Percentiles rank a stretch among this genome's conserved stretches.
These are phyloP conservation scores for Berkeleyomyces basicola DNA, from an alignment of 2,329 filamentous ascomycete species.

Conservation along the genomic window DNA sequence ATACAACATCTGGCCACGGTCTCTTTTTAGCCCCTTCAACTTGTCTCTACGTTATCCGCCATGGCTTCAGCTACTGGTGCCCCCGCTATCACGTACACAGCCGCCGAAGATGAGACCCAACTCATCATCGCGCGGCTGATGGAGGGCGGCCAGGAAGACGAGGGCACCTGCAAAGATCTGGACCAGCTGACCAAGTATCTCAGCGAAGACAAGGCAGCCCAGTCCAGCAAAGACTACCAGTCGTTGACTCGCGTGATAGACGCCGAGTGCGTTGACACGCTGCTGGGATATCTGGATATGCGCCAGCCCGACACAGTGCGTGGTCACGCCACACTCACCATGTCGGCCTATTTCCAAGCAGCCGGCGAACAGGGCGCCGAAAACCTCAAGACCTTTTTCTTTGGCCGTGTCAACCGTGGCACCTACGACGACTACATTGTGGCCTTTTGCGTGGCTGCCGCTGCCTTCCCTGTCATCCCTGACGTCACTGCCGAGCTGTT, in stretches of 20 bases:
- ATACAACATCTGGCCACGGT: too few relatives aligned
- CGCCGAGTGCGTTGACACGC: conserved; percentile 61
- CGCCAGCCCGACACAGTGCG: conserved; percentile 57
- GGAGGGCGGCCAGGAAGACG: conserved; percentile 74
- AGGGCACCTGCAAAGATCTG: conserved; percentile 46
- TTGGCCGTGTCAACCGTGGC: conserved; percentile 49
- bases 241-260: conserved; percentile 50
- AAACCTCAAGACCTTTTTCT: conserved; percentile 59
- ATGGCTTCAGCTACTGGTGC: conserved; percentile 9
- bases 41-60: neutral
- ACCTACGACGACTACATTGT: conserved; percentile 80
- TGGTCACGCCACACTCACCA: conserved; percentile 66
- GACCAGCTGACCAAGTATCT: conserved; percentile 43
- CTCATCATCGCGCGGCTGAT: conserved; percentile 77
- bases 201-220: conserved; percentile 34
- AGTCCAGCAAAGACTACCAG: conserved; percentile 25
- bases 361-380: conserved; percentile 53
- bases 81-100: neutral
- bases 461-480: conserved; percentile 73
- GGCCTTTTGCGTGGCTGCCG: conserved; percentile 82
- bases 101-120: conserved; percentile 45
- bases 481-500: conserved; percentile 63
- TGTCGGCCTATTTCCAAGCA: conserved; percentile 68
- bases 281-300: conserved; percentile 76
- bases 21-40: neutral